phyloP scores from a whole-genome alignment of 805 yeast genomes.

The Yarrowia sp. region DNA sequence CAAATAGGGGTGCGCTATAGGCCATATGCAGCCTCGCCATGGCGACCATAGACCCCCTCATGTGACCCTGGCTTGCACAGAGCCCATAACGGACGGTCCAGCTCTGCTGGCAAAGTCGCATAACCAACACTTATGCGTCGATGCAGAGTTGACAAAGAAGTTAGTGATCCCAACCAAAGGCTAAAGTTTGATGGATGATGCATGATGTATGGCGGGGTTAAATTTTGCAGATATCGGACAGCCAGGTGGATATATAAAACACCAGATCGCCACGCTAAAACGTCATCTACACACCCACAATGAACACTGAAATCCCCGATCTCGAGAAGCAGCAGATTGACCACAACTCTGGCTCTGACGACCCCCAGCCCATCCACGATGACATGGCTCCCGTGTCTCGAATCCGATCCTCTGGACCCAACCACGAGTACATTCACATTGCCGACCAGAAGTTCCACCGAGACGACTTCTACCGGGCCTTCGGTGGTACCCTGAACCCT shows the following conservation, averaged over 20 bases:
- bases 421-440: slow-evolving; percentile 39
- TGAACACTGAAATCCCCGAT: slow-evolving; percentile 15
- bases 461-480: slow-evolving; percentile 59
- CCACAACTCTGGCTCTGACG: slow-evolving; percentile 23
- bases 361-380: slow-evolving; percentile 21
- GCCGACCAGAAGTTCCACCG: slow-evolving; percentile 48
- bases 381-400: slow-evolving; percentile 25
- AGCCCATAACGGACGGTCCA: too few relatives aligned
- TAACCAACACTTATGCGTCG: slow-evolving; percentile 1
- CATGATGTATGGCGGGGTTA: slow-evolving; percentile 22
- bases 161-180: neutral
- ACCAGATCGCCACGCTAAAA: neutral
- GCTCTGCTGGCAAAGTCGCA: too few relatives aligned
- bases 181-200: neutral
- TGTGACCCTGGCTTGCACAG: neutral
- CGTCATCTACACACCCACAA: neutral
- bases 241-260: neutral
- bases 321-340: slow-evolving; percentile 22
- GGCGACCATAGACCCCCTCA: too few relatives aligned
- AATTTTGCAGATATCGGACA: neutral
- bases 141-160: neutral
- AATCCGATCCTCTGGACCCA: slow-evolving; percentile 33
- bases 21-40: too few relatives aligned
- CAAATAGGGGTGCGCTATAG: too few relatives aligned
- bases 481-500: slow-evolving; percentile 56